Evolutionary conservation across 1,284 basidiomycete species (phyloP), one percentile per base, ranked within the genome.

Genomic region (Tilletia caries): DNA sequence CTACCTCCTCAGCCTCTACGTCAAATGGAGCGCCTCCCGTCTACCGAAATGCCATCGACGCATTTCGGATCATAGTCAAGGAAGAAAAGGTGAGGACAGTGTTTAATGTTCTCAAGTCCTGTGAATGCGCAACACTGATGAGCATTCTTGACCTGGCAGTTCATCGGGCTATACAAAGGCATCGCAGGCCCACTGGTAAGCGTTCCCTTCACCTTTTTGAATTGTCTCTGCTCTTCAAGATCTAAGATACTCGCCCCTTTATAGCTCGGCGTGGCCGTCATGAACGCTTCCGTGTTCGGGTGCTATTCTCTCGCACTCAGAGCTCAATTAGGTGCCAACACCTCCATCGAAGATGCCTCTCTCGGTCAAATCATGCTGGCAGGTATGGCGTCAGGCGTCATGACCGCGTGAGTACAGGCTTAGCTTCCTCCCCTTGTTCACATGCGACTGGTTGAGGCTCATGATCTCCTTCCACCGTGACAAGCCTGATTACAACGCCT

Each of bases 231-330:
- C n/a, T n/a, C n/a, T n/a, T n/a, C n/a, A n/a, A n/a, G n/a, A n/a
- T n/a, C n/a, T n/a, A n/a, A n/a, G n/a, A n/a, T n/a, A n/a, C n/a
- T n/a, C n/a, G n/a, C n/a, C n/a, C n/a, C 37, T 2, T 18, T 29
- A 29, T 69, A 64, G 23, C 52, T 80, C n/a, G 79, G 79, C 41
- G 79, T 81, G 1, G 79, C 79, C n/a, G 65, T 75, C 65, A 81
- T 81, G 79, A 81, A 81, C 68, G 77, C 79, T 0, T 78, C 76
- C 66, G 71, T 81, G 66, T 81, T 81, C 62, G 76, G 75, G 20
- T 68, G 78, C 23, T 81, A 81, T 66, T 71, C 70, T 23, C 46
- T 79, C 33, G 68, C 74, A 1, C 69, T 81, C 0, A 71, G 73
- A 27, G 67, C 68, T 33, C 73, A 76, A 25, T 65, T 69, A 20